Base-by-base conservation (phyloP, 148 eudicot species). In the Camellia granthamiana region DNA sequence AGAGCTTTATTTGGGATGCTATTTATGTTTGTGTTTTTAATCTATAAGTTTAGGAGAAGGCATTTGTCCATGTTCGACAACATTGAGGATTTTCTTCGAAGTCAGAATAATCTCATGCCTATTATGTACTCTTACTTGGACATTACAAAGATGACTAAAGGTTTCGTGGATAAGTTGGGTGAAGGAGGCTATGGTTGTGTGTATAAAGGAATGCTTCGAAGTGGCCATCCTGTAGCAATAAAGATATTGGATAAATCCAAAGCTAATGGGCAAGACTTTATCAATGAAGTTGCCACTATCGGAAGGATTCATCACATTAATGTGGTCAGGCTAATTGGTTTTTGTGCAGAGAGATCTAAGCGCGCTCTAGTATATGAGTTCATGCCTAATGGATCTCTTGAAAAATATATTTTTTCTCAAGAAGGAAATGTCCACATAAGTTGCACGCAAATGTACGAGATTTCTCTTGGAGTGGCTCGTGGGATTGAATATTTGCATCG, bases 371-470 rank as follows among this genome's bases (percentile, higher is more conserved):
- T 72, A 2, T 72, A 51, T 49, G 75, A 72, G 4, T 73, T 51
- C 19, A 73, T 73, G 76, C 76, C 76, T 52, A 73, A 73, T 73
- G 76, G 76, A 5, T 73, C 76, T 19, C 76, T 64, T 6, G 69
- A 64, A 3, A 64, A 64, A 42, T 64, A 64, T 2, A 1, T 64
- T 5, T 64, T 7, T 12, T 7, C 69, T 12, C 38, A 7, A 64
- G 69, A 64, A 64, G 42, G 9, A 7, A 8, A 21, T 30, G 11
- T 1, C 69, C 42, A 11, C 12, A 3, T 64, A 42, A 64, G 41
- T 12, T 64, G 62, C 6, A 44, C 23, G 42, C 8, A 7, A 16
- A 73, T 8, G 62, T 55, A 52, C 46, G 47, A 55, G 1, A 72
- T 72, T 19, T 16, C 59, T 4, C 56, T 18, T 19, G 56, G 56